A percentile compares a stretch with the other conserved stretches of the same genome.
Conservation (phyloP, 202 grass and related monocot genomes). For the Setaria viridis region DNA sequence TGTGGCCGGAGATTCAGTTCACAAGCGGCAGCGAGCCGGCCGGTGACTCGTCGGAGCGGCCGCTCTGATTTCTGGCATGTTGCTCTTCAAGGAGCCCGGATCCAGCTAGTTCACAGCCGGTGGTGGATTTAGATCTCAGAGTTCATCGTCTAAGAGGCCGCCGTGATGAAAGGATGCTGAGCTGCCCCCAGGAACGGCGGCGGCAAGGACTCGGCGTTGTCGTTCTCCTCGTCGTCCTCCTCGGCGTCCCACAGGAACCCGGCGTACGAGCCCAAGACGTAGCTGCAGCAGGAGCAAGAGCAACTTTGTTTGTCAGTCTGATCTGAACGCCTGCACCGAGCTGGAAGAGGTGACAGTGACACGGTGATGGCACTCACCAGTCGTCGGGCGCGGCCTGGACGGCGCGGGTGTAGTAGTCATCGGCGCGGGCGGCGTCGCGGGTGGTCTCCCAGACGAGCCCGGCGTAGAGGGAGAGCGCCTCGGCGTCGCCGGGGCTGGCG, state of each 20-base stretch:
- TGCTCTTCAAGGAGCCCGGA: neutral
- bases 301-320: neutral
- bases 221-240: conserved; percentile 43
- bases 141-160: conserved; percentile 36
- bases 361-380: conserved; percentile 37
- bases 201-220: neutral
- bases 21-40: neutral
- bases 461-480: conserved; percentile 64
- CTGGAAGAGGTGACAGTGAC: neutral
- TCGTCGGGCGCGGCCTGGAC: conserved; percentile 73
- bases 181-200: conserved; percentile 3
- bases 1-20: conserved; percentile 21
- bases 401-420: conserved; percentile 66
- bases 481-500: conserved; percentile 54
- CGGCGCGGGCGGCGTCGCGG: conserved; percentile 53
- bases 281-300: conserved; percentile 31
- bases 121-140: neutral
- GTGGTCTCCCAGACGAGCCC: conserved; percentile 66
- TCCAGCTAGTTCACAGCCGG: neutral
- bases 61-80: neutral
- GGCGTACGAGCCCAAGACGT: conserved; percentile 66
- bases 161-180: conserved; percentile 41
- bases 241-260: conserved; percentile 73
- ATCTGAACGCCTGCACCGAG: neutral
- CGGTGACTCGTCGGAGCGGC: neutral